Conservation (phyloP, 768 basidiomycete species). For the Lyophyllum semitale region DNA sequence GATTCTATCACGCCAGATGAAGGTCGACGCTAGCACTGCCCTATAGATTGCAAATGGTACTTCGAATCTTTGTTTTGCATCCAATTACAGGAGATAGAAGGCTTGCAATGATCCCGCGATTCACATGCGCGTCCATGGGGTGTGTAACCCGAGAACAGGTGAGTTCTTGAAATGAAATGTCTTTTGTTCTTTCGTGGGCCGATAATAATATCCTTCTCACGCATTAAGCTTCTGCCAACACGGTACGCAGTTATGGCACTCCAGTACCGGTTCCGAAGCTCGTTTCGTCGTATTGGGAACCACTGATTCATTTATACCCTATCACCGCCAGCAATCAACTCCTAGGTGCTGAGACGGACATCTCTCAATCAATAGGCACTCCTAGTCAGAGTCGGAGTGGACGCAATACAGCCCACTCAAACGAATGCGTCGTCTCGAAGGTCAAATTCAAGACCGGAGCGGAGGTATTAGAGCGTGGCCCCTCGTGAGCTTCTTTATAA, state of each 20-base stretch:
- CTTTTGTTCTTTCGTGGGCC: not conserved
- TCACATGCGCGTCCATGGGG: too few relatives aligned
- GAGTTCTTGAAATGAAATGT: not conserved
- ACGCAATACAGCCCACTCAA: too few relatives aligned
- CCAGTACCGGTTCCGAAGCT: not conserved
- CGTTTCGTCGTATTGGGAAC: not conserved
- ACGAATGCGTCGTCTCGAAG: too few relatives aligned
- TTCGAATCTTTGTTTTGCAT: too few relatives aligned
- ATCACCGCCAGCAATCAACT: not conserved
- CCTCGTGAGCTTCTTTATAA: not conserved
- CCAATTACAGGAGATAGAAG: not conserved
- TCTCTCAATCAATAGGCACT: not conserved
- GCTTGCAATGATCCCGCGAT: not conserved
- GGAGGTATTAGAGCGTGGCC: not conserved
- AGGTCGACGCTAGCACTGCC: too few relatives aligned
- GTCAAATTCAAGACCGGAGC: slow-evolving; percentile 1
- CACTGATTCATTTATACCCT: not conserved
- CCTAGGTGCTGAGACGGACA: not conserved
- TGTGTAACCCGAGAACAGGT: too few relatives aligned
- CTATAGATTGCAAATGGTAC: too few relatives aligned
- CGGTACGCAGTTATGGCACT: not conserved
- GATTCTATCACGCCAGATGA: too few relatives aligned
- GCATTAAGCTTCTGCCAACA: not conserved
- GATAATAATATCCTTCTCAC: not conserved
- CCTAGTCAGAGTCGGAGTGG: too few relatives aligned